Conservation (phyloP, 1,284 basidiomycete genomes). For the Trichosporon asahii region DNA sequence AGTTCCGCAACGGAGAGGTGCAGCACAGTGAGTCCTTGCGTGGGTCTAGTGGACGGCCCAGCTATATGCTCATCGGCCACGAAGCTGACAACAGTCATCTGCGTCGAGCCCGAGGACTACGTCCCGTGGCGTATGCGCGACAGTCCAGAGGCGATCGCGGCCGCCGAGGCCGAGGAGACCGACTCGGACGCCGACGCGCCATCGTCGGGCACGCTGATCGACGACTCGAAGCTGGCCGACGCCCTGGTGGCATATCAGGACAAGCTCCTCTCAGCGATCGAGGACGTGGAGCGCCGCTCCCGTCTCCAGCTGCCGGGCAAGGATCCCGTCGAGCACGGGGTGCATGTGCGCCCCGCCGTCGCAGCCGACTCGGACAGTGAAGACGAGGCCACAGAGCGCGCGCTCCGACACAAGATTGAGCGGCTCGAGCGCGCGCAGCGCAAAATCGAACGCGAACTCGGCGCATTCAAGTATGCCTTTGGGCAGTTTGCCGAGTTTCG, state of each 20-base stretch:
- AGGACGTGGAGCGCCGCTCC: constrained; percentile 6
- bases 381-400: neutral
- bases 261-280: constrained; percentile 42
- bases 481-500: neutral
- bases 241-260: constrained; percentile 50
- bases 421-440: neutral
- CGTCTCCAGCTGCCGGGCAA: neutral
- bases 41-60: too few relatives aligned
- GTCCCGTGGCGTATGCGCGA: constrained; percentile 49
- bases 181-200: neutral
- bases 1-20: constrained; percentile 53
- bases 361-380: neutral
- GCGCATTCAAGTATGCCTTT: neutral
- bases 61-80: neutral
- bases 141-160: constrained; percentile 42
- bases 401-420: neutral
- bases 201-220: constrained; percentile 13
- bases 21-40: constrained; percentile 49
- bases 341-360: neutral
- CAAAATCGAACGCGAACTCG: neutral
- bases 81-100: constrained; percentile 44
- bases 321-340: neutral
- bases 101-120: constrained; percentile 47
- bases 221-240: constrained; percentile 44
- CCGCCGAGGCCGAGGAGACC: constrained; percentile 24